Evolutionary conservation across 352 stramenopile genomes (phyloP).

Genomic region (Pythium oligandrum): DNA sequence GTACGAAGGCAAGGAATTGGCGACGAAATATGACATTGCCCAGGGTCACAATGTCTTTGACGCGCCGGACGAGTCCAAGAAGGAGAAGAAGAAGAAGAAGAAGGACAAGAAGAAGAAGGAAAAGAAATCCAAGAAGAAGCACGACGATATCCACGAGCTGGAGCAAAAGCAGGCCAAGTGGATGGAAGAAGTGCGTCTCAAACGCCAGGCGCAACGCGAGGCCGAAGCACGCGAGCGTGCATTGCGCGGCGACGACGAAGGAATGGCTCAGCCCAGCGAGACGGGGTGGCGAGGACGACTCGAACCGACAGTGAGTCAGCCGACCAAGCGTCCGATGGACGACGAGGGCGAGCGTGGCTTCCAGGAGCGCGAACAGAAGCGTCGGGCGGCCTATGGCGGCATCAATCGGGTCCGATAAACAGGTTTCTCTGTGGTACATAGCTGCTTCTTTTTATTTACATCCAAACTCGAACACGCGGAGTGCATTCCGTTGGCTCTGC

Average conservation of each 20-base stretch:
- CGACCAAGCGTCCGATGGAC: conserved; percentile 2
- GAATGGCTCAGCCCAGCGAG: conserved; percentile 27
- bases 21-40: conserved; percentile 54
- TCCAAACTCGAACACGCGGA: conserved; percentile 21
- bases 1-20: conserved; percentile 87
- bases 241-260: conserved; percentile 8
- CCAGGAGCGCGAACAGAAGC: conserved; percentile 21
- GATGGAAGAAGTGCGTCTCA: conserved; percentile 19
- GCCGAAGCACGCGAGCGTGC: conserved; percentile 18
- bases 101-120: conserved; percentile 54
- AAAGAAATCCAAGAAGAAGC: conserved; percentile 47
- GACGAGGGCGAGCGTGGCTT: conserved; percentile 20
- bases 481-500: conserved; percentile 10
- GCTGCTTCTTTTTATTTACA: background rate
- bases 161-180: conserved; percentile 30
- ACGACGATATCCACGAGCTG: conserved; percentile 39
- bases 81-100: conserved; percentile 55
- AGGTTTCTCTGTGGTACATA: conserved; percentile 1
- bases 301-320: conserved; percentile 28
- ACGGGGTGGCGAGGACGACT: conserved; percentile 63
- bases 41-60: conserved; percentile 85
- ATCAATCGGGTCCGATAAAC: conserved; percentile 47
- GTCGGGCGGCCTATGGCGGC: conserved; percentile 41
- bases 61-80: conserved; percentile 41
- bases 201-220: conserved; percentile 24